A percentile compares a stretch with the other conserved stretches of the same genome.
These are phyloP conservation scores for Fraxinus americana DNA, from an alignment of 257 asterid genomes.

Conservation along the genomic window DNA sequence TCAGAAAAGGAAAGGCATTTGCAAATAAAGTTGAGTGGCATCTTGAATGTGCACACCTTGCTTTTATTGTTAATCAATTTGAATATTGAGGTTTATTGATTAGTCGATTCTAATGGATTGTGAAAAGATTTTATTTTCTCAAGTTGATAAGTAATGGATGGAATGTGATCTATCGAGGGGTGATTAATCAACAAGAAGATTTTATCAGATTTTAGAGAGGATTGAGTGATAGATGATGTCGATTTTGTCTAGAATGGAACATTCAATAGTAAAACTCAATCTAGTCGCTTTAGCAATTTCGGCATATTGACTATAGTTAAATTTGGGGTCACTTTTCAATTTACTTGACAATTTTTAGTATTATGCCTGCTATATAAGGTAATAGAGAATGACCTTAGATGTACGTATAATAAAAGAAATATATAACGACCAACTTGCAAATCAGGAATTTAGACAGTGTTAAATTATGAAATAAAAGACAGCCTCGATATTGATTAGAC, in stretches of 20 bases:
- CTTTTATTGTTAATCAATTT: not conserved
- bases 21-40: slow-evolving; percentile 16
- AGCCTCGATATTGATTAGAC: too few species aligned
- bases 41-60: slow-evolving; percentile 8
- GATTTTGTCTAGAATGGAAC: too few species aligned
- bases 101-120: not conserved
- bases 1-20: not conserved
- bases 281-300: not conserved
- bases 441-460: too few species aligned
- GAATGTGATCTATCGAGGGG: not conserved
- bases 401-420: too few species aligned
- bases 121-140: not conserved
- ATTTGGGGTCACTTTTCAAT: too few species aligned
- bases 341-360: too few species aligned
- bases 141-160: not conserved
- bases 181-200: too few species aligned
- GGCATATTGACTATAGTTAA: too few species aligned
- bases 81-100: not conserved
- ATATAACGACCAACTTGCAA: not conserved
- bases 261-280: not conserved
- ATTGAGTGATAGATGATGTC: not conserved
- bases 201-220: not conserved
- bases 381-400: not conserved
- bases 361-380: not conserved
- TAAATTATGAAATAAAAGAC: too few species aligned